Evolutionary conservation across 2,329 filamentous ascomycete genomes (phyloP), one percentile per base, ranked within the genome.

Genomic region (Phyllosticta citrichinensis): DNA sequence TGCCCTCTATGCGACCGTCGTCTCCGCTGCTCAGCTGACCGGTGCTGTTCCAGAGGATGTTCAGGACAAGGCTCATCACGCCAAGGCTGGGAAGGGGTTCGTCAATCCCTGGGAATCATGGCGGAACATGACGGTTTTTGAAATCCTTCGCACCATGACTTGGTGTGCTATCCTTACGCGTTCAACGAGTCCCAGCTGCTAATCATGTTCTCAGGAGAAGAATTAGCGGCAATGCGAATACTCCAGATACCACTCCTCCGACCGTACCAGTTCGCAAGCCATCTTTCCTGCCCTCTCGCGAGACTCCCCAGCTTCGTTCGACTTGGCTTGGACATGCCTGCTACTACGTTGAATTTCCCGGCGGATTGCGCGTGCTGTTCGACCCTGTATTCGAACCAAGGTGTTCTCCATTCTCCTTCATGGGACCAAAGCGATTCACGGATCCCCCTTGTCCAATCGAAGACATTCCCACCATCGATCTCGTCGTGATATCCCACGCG

Each of bases 291-390:
- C 74, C 83, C 1, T 77, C 77, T 14, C 83, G 89, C 60, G 74
- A 80, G 4, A 83, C 81, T 1, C 65, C 75, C 19, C 79, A 82
- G 51, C 81, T 97, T 24, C 85, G 91, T 59, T 89, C 92, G 35
- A 97, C 93, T 51, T 97, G 93, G 93, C 84, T 97, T 2, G 93
- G 93, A 40, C 93, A 97, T 73, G 92, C 93, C 3, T 96, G 91
- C 77, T 96, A 91, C 77, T 92, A 90, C 69, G 84, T 96, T 66
- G 93, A 97, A 73, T 97, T 92, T 68, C 91, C 91, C 1, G 82
- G 83, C 14, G 93, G 93, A 0, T 79, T 97, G 58, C 86, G 93
- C 60, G 90, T 96, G 3, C 83, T 97, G 3, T 97, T 96, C 72
- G 93, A 97, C 69, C 93, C 93, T 1, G 92, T 97, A 35, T 96